Evolutionary conservation across 2,329 filamentous ascomycete species (phyloP), one percentile per base, ranked within the genome.

Genomic region (Fonsecaea nubica): DNA sequence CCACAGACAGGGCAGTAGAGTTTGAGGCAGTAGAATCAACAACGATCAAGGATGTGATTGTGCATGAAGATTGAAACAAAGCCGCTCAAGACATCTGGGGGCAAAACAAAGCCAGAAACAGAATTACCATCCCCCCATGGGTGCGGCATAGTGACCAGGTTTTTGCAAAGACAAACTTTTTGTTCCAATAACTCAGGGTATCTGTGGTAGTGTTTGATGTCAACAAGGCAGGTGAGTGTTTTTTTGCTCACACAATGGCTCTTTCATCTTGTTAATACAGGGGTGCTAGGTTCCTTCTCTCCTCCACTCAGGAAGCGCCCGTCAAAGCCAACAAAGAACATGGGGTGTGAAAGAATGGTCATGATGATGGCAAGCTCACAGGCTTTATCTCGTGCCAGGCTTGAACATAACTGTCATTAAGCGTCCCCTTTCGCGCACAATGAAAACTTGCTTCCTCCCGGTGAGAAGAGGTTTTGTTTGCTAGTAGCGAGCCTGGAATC

Each of bases 401-500:
- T 50, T 10, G 45, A 50, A 50, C 21, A 50, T 50, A 50, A 25
- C 45, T 50, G 45, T 50, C 18, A 50, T 50, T 50, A 50, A 13
- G 45, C 7, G 25, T 25, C 25, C 25, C 42, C 42, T 7, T 21
- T 45, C 42, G n/a, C n/a, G 42, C 6, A 21, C n/a, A n/a, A 45
- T 45, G n/a, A 45, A 45, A 18, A 6, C 42, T 45, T 9, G 10
- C 6, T 25, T 21, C 18, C 4, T 13, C 6, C 10, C 9, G 45
- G 9, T 2, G 2, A 18, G 25, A 48, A 48, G 8, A 4, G 42
- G 32, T 32, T 15, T 35, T 56, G 10, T 9, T 33, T 32, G 8
- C 54, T 56, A 68, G 36, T 59, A 68, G 9, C 66, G 62, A 55
- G 66, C 62, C 50, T 68, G 66, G 30, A 65, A 68, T 4, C 63